Evolutionary conservation across 1,284 basidiomycete species (phyloP), one percentile per base, ranked within the genome.

Genomic region (Taiwanofungus camphoratus): DNA sequence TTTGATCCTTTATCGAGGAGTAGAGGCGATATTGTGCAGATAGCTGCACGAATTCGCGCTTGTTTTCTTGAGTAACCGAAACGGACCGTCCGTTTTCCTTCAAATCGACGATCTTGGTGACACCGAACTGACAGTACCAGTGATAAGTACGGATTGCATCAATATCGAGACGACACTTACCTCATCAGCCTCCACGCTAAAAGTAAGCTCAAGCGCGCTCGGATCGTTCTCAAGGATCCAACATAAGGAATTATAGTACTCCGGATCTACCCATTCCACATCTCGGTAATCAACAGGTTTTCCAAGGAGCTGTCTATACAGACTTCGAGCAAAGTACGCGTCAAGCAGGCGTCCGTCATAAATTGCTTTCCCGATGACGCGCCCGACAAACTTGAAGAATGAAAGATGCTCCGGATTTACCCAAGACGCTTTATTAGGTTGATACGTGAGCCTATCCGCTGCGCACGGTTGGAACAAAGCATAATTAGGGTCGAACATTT

Each of bases 401-500:
- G 87, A 84, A 33, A 99, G 67, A 66, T 99, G 95, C 58, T 98
- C 92, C 4, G 88, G 88, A 60, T 98, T 97, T 58, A 92, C 82
- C 74, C 83, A 86, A 1, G 93, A 97, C 49, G 92, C 87, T 57
- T 94, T 92, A 71, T 98, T 96, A 4, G 95, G 94, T 64, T 97
- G 93, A 62, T 98, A 97, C 2, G 93, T 97, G 46, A 91, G 77
- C 54, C 83, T 81, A 63, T 97, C 93, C 4, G 92, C 93, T 0
- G 92, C 92, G 60, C 92, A 97, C 8, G 95, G 95, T 61, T 97
- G 92, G 77, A 99, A 99, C 16, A 99, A 76, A 5, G 92, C 93
- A 57, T 99, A 97, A 67, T 96, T 92, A n/a, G 96, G 94, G 62
- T 99, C 93, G 68, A 99, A 98, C 88, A 99, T 99, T 64, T 97